Evolutionary conservation across 345 rosid genomes (phyloP).

Genomic region (Eucalyptus lansdowneana): DNA sequence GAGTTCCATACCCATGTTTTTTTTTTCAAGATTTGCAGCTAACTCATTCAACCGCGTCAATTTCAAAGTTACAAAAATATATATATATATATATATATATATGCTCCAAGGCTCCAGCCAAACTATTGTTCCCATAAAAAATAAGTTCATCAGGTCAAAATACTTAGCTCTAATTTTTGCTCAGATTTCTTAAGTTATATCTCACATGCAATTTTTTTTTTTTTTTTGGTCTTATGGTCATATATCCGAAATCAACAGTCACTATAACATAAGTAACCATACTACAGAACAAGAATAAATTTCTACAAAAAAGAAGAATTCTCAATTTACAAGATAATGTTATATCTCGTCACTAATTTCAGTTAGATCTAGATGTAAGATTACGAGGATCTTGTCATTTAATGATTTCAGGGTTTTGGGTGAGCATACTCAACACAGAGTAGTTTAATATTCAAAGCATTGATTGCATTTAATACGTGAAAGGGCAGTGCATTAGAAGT

Average conservation of each 20-base stretch:
- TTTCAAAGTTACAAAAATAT: no score
- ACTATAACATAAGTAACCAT: neutral
- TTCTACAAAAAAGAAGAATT: neutral
- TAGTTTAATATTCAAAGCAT: neutral
- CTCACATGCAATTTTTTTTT: neutral
- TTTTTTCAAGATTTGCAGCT: no score
- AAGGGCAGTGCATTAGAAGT: neutral
- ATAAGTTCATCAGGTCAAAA: neutral
- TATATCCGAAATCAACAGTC: neutral
- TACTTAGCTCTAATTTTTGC: neutral
- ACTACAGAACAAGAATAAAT: neutral
- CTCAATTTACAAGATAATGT: neutral
- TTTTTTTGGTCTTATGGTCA: neutral
- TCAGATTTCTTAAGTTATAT: neutral
- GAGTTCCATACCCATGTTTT: neutral
- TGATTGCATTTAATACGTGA: neutral
- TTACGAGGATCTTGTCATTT: neutral
- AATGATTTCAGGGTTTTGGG: neutral
- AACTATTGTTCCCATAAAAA: neutral
- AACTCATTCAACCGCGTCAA: no score
- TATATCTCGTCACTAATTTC: neutral
- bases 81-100: no score
- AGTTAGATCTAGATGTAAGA: neutral
- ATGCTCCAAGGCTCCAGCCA: neutral
- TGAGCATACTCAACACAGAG: neutral